Conservation (phyloP, 495 filamentous ascomycete genomes). For the Penicillium turbatum region DNA sequence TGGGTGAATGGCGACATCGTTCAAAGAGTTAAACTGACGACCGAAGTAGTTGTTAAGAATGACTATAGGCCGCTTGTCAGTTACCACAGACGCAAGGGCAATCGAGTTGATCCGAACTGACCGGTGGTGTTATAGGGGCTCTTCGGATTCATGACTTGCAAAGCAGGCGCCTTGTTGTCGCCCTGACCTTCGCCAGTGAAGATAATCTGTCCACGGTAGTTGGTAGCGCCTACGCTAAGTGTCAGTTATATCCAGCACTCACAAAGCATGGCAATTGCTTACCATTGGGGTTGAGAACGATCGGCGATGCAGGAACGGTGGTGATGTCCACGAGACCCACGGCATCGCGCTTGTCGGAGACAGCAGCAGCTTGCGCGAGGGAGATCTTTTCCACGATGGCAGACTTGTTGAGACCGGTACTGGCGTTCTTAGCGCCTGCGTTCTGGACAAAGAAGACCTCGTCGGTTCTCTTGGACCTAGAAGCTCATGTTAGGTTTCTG, state of each 20-base stretch:
- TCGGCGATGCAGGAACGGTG: slow-evolving; percentile 30
- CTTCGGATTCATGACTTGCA: slow-evolving; percentile 44
- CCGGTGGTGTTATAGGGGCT: slow-evolving; percentile 48
- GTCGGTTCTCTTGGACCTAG: slow-evolving; percentile 39
- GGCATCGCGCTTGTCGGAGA: slow-evolving; percentile 38
- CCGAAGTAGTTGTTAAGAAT: slow-evolving; percentile 37
- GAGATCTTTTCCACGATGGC: slow-evolving; percentile 48
- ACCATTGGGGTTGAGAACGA: slow-evolving; percentile 51
- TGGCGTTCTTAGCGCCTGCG: slow-evolving; percentile 40
- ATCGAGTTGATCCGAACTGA: slow-evolving; percentile 12
- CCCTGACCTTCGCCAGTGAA: slow-evolving; percentile 48
- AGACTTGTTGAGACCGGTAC: slow-evolving; percentile 50
- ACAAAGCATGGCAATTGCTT: slow-evolving; percentile 3
- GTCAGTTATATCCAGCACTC: neutral
- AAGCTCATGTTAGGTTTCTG: neutral
- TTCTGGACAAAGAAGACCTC: slow-evolving; percentile 53
- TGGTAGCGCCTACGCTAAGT: slow-evolving; percentile 37
- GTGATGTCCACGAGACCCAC: slow-evolving; percentile 38
- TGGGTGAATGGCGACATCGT: slow-evolving; percentile 31
- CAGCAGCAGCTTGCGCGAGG: slow-evolving; percentile 33
- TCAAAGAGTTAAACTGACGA: slow-evolving; percentile 29
- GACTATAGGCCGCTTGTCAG: slow-evolving; percentile 3
- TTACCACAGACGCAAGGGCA: neutral
- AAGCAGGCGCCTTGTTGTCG: slow-evolving; percentile 33
- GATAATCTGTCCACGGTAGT: slow-evolving; percentile 44